These are phyloP conservation scores for Calonectria pseudoturangicola DNA, from an alignment of 2,329 filamentous ascomycete genomes.

Conservation along the genomic window DNA sequence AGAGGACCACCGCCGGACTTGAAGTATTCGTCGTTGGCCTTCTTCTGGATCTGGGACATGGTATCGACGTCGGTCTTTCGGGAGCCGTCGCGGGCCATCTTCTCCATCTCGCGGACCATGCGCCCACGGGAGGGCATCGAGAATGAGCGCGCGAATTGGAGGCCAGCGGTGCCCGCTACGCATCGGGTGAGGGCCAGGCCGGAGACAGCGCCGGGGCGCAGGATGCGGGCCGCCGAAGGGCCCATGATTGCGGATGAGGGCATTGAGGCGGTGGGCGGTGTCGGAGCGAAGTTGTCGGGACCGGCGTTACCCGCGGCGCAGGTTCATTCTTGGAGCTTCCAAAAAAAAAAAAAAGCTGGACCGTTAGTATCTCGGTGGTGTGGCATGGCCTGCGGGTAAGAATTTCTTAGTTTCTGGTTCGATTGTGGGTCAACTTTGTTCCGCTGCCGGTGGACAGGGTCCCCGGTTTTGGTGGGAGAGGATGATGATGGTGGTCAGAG, in stretches of 20 bases:
- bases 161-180: slow-evolving; percentile 46
- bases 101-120: slow-evolving; percentile 57
- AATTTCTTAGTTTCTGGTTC: slow-evolving; percentile 51
- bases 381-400: slow-evolving; percentile 42
- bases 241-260: slow-evolving; percentile 46
- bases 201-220: slow-evolving; percentile 48
- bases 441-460: slow-evolving; percentile 28
- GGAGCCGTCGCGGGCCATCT: slow-evolving; percentile 47
- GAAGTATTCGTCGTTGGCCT: slow-evolving; percentile 59
- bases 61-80: slow-evolving; percentile 54
- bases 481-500: background rate
- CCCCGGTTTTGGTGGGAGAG: background rate
- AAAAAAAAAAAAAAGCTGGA: slow-evolving; percentile 35
- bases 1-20: slow-evolving; percentile 57
- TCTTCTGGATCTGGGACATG: slow-evolving; percentile 58
- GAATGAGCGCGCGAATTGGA: slow-evolving; percentile 53
- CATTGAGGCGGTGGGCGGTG: slow-evolving; percentile 40
- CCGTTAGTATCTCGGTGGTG: slow-evolving; percentile 5
- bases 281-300: slow-evolving; percentile 17
- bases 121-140: slow-evolving; percentile 52
- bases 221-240: slow-evolving; percentile 40
- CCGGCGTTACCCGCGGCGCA: slow-evolving; percentile 52
- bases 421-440: slow-evolving; percentile 50
- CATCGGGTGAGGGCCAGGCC: slow-evolving; percentile 42
- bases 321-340: slow-evolving; percentile 51